Evolutionary conservation across 2,329 filamentous ascomycete genomes (phyloP), one percentile per base, ranked within the genome.

Genomic region (Cyanodermella asteris): DNA sequence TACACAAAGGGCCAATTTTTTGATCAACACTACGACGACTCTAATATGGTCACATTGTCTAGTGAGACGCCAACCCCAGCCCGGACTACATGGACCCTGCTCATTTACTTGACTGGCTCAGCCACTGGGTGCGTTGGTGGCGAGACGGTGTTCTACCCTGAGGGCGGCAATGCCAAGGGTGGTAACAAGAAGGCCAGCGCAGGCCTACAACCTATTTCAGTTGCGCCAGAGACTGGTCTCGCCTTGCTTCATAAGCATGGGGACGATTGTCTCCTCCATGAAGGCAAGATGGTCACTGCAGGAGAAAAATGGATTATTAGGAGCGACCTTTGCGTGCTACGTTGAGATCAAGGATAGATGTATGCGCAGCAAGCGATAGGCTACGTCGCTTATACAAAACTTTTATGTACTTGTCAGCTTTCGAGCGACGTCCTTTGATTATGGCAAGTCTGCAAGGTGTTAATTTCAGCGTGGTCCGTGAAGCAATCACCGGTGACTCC

Each of bases 291-390:
- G 43, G 81, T 91, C 1, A 61, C 53, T 2, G 58, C 62, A 20
- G 81, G 81, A 7, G 78, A 91, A 51, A 91, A 91, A 49, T 91
- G 81, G 81, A 71, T 91, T 31, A 62, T 91, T 31, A 58, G 81
- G 35, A 90, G 74, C 33, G 82, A 91, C 53, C 48, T 91, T 20
- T 78, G 72, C 39, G 59, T 81, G n/a, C n/a, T n/a, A n/a, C n/a
- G n/a, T n/a, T n/a, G n/a, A n/a, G n/a, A n/a, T n/a, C n/a, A 9
- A n/a, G n/a, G n/a, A n/a, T n/a, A n/a, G n/a, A n/a, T n/a, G 57
- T 47, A 19, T 11, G 18, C 18, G 11, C 8, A 8, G 11, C 8
- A 8, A 19, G 11, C 18, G 11, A 19, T n/a, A n/a, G n/a, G n/a
- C n/a, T n/a, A n/a, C n/a, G n/a, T n/a, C n/a, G n/a, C n/a, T n/a